Conservation (phyloP, 768 basidiomycete species). For the Hypholoma fasciculare region DNA sequence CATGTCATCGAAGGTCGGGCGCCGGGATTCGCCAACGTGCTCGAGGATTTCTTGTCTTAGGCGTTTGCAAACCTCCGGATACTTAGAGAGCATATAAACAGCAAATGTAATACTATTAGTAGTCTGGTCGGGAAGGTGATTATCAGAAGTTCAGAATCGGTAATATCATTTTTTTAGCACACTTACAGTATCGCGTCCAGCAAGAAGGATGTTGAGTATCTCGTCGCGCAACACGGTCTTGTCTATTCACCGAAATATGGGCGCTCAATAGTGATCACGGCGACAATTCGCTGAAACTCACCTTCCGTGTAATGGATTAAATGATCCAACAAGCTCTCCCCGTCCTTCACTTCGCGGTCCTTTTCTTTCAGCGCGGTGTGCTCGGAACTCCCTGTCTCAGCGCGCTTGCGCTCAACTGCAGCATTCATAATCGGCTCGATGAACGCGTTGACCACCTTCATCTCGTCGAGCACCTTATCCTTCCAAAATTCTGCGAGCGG, state of each 20-base stretch:
- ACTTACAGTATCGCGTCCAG: slow-evolving; percentile 53
- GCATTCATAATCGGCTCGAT: slow-evolving; percentile 53
- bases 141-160: neutral
- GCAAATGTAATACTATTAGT: slow-evolving; percentile 53
- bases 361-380: slow-evolving; percentile 18
- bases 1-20: slow-evolving; percentile 57
- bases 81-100: slow-evolving; percentile 53
- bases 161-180: no score
- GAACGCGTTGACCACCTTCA: slow-evolving; percentile 49
- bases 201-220: slow-evolving; percentile 49
- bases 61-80: slow-evolving; percentile 44
- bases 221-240: slow-evolving; percentile 43
- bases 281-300: slow-evolving; percentile 18
- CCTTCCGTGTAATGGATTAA: slow-evolving; percentile 56
- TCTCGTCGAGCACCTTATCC: slow-evolving; percentile 44
- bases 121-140: slow-evolving; percentile 28
- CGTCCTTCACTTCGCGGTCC: slow-evolving; percentile 37
- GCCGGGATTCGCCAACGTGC: slow-evolving; percentile 39
- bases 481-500: slow-evolving; percentile 52
- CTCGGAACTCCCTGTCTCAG: slow-evolving; percentile 16
- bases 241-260: slow-evolving; percentile 24
- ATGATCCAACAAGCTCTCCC: slow-evolving; percentile 51
- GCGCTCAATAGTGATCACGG: neutral
- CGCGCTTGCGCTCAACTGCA: slow-evolving; percentile 41
- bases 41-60: slow-evolving; percentile 52